These are phyloP conservation scores for Leucocoprinus sp. DNA, from an alignment of 768 basidiomycete species.

Conservation along the genomic window DNA sequence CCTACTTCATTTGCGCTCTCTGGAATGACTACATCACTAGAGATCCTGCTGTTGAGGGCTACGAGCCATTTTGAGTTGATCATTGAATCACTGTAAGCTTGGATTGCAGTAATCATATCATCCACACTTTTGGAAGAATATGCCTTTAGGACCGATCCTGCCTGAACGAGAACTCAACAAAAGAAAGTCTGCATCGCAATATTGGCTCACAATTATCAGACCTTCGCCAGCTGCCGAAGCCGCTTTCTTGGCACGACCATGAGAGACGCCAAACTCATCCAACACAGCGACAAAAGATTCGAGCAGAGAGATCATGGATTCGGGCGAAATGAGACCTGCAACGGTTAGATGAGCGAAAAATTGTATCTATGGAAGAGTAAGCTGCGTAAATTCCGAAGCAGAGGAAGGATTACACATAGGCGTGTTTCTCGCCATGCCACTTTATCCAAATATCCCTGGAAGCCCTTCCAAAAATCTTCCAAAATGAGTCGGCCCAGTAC, in stretches of 20 bases:
- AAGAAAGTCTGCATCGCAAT: not conserved
- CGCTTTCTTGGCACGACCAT: constrained; percentile 75
- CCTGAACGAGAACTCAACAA: constrained; percentile 31
- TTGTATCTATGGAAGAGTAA: constrained; percentile 54
- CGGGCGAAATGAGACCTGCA: constrained; percentile 62
- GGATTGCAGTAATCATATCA: constrained; percentile 67
- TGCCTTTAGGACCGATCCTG: constrained; percentile 58
- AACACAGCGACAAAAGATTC: constrained; percentile 81
- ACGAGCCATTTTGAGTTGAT: constrained; percentile 53
- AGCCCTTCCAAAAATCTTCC: constrained; percentile 88
- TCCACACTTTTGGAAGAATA: constrained; percentile 48
- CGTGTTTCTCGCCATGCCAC: constrained; percentile 87
- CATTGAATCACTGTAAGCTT: constrained; percentile 58
- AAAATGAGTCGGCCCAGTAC: constrained; percentile 64
- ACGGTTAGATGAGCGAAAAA: constrained; percentile 87
- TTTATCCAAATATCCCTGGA: constrained; percentile 83
- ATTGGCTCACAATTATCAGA: constrained; percentile 52
- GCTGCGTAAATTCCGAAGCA: not conserved
- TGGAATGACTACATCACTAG: constrained; percentile 30
- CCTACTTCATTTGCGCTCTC: constrained; percentile 59
- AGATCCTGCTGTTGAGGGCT: constrained; percentile 51
- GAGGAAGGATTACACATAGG: constrained; percentile 56
- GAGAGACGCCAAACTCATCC: constrained; percentile 84
- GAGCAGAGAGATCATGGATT: constrained; percentile 75
- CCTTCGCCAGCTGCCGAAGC: constrained; percentile 79